A percentile compares a stretch with the other conserved stretches of the same genome.
phyloP scores from a whole-genome alignment of 2,329 filamentous ascomycete genomes.

The Calcarisporium arbuscula region DNA sequence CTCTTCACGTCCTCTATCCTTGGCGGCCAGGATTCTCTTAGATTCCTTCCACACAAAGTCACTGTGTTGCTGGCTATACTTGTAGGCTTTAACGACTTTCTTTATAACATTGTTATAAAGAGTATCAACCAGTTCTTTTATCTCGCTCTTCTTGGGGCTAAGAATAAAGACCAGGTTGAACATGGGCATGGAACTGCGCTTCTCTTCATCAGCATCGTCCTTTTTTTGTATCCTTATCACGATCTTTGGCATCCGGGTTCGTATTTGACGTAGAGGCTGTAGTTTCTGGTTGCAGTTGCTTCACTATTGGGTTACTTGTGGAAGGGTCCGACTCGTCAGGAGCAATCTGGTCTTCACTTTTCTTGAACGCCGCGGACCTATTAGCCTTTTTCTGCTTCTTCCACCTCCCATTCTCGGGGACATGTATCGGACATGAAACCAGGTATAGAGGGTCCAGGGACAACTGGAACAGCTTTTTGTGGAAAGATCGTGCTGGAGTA shows the following conservation, averaged over 20 bases:
- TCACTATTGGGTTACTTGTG: not conserved
- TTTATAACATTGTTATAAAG: conserved; percentile 85
- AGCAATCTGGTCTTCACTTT: conserved; percentile 23
- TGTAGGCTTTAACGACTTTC: conserved; percentile 86
- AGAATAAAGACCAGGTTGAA: conserved; percentile 95
- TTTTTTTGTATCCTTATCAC: conserved; percentile 32
- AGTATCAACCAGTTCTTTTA: conserved; percentile 65
- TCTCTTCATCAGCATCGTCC: conserved; percentile 49
- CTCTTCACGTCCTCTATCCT: conserved; percentile 73
- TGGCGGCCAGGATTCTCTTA: conserved; percentile 72
- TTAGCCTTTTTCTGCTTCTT: conserved; percentile 56
- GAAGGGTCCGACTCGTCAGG: conserved; percentile 22
- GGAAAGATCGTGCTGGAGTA: conserved; percentile 67
- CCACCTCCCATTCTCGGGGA: conserved; percentile 73
- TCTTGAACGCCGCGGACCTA: conserved; percentile 28
- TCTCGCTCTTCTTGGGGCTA: conserved; percentile 71
- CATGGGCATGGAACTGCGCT: conserved; percentile 79
- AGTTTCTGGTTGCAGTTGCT: conserved; percentile 1
- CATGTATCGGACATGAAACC: conserved; percentile 77
- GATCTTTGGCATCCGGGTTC: conserved; percentile 17
- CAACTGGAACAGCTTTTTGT: conserved; percentile 78
- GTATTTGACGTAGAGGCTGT: conserved; percentile 14
- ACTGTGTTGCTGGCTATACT: conserved; percentile 83
- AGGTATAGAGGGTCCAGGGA: conserved; percentile 74
- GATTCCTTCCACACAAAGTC: conserved; percentile 91